Conservation (phyloP, 345 rosid species). For the Eucalyptus shirleyi region DNA sequence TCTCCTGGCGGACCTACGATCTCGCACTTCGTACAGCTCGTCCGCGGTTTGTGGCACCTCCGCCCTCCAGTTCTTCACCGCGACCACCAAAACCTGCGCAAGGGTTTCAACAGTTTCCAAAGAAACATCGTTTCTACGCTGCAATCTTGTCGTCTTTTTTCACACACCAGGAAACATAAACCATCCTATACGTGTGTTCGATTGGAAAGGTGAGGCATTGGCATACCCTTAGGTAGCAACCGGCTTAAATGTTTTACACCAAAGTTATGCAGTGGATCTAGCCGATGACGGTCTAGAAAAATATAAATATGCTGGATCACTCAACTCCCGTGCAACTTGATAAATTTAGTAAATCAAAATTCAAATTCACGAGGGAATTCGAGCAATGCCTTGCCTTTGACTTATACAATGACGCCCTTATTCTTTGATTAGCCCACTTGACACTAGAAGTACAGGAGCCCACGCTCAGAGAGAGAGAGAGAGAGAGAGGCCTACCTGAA, state of each 20-base stretch:
- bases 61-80: conserved; percentile 6
- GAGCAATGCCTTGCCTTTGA: background rate
- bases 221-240: background rate
- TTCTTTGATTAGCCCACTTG: background rate
- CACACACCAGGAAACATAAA: background rate
- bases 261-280: background rate
- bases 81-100: conserved; percentile 5
- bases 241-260: background rate
- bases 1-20: background rate
- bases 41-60: background rate
- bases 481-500: background rate
- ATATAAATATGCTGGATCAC: background rate
- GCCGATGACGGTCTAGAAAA: background rate
- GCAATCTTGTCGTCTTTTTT: background rate
- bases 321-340: background rate
- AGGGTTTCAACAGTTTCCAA: background rate
- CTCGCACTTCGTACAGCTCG: background rate
- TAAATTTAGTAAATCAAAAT: background rate
- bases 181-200: background rate
- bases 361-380: background rate
- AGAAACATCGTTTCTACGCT: background rate
- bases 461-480: background rate
- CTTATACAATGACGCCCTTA: background rate
- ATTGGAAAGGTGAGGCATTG: background rate
- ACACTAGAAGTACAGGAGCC: background rate